Conservation (phyloP, 83 land plant species). For the Picea abies region DNA sequence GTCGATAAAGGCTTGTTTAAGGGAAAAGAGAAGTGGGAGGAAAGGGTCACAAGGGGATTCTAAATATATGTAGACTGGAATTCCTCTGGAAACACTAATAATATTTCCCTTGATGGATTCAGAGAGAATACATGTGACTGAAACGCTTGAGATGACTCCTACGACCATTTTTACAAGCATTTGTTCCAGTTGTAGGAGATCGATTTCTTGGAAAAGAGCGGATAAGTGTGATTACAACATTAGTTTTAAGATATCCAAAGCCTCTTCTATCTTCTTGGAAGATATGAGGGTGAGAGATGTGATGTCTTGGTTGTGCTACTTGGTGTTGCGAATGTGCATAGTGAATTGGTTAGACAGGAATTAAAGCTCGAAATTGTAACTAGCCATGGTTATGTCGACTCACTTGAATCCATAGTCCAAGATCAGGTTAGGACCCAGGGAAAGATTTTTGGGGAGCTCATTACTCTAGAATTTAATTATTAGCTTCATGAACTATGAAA, state of each 20-base stretch:
- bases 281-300: conserved; percentile 79
- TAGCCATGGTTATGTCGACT: conserved; percentile 80
- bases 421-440: neutral
- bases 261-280: conserved; percentile 69
- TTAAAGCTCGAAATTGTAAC: conserved; percentile 66
- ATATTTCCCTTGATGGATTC: no score
- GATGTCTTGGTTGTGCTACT: conserved; percentile 78
- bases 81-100: neutral
- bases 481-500: neutral
- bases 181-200: conserved; percentile 64
- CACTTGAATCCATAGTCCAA: conserved; percentile 49
- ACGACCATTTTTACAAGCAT: neutral
- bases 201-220: conserved; percentile 70
- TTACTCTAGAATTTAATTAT: neutral
- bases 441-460: neutral
- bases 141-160: neutral
- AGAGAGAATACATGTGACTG: neutral
- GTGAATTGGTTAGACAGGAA: conserved; percentile 71
- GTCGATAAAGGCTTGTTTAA: neutral
- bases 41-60: no score
- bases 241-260: no score
- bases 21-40: no score
- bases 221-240: conserved; percentile 46
- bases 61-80: neutral
- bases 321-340: conserved; percentile 64